A percentile compares a stretch with the other conserved stretches of the same genome.
Conservation (phyloP, 768 basidiomycete genomes). For the Coprinellus aureogranulatus region DNA sequence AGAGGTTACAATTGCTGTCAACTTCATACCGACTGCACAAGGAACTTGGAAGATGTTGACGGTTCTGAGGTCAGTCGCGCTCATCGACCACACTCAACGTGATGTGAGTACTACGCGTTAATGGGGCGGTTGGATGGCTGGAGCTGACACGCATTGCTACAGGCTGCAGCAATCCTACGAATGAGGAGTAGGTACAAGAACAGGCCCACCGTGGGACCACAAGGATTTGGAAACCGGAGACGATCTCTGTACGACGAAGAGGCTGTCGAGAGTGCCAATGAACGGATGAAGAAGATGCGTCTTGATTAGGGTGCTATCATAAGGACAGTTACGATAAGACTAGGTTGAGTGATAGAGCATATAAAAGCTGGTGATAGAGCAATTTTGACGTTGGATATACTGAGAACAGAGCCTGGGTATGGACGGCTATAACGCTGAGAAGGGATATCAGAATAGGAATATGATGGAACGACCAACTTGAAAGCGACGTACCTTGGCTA, state of each 20-base stretch:
- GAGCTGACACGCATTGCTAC: background rate
- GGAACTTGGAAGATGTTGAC: background rate
- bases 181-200: background rate
- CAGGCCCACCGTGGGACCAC: background rate
- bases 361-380: no score
- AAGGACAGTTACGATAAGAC: no score
- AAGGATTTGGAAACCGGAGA: background rate
- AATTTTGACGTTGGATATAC: no score
- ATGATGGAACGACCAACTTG: no score
- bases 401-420: no score
- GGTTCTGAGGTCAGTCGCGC: background rate
- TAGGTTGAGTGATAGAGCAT: no score
- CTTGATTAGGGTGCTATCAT: no score
- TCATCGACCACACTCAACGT: background rate
- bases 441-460: no score
- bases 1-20: background rate
- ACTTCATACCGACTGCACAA: background rate
- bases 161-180: background rate
- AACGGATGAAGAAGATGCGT: no score
- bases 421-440: no score
- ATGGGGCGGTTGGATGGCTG: background rate
- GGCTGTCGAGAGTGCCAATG: background rate
- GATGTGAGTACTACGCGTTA: slow-evolving; percentile 1
- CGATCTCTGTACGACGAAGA: background rate
- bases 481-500: no score